phyloP scores from a whole-genome alignment of 352 stramenopile species.

The Pythium folliculosum region DNA sequence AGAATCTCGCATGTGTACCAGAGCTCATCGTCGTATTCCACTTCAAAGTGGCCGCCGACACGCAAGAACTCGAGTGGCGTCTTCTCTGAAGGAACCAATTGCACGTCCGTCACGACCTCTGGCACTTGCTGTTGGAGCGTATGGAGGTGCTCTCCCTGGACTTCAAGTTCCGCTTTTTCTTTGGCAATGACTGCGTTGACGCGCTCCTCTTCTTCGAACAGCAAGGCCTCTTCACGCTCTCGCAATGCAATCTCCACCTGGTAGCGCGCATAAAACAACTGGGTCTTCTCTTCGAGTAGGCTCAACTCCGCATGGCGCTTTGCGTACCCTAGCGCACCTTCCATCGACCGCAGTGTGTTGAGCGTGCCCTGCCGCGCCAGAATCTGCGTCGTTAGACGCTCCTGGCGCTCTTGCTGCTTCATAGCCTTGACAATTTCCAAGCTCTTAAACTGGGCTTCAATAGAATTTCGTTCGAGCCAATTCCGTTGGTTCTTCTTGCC shows the following conservation, averaged over 20 bases:
- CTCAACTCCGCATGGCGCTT: slow-evolving; percentile 69
- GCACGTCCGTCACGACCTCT: slow-evolving; percentile 52
- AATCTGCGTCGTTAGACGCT: slow-evolving; percentile 65
- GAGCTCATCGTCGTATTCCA: slow-evolving; percentile 71
- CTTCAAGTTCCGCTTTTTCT: slow-evolving; percentile 42
- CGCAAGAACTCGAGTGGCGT: slow-evolving; percentile 69
- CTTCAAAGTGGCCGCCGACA: slow-evolving; percentile 52
- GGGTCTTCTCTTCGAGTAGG: slow-evolving; percentile 55
- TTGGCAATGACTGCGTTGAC: slow-evolving; percentile 43
- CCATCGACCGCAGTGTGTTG: slow-evolving; percentile 59
- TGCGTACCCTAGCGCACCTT: slow-evolving; percentile 73
- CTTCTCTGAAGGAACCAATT: slow-evolving; percentile 49
- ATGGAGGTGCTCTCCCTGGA: slow-evolving; percentile 47
- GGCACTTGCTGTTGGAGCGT: slow-evolving; percentile 68
- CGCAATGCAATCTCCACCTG: slow-evolving; percentile 42
- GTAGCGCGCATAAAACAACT: slow-evolving; percentile 50
- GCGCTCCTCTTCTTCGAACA: slow-evolving; percentile 53
- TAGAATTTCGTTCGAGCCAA: slow-evolving; percentile 68
- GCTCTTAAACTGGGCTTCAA: slow-evolving; percentile 77
- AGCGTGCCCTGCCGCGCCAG: slow-evolving; percentile 61
- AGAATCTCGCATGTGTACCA: slow-evolving; percentile 73
- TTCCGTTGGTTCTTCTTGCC: slow-evolving; percentile 37
- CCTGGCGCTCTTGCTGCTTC: slow-evolving; percentile 70
- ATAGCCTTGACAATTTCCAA: slow-evolving; percentile 63
- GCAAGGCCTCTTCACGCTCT: slow-evolving; percentile 44